These are phyloP conservation scores for Phialocephala sp. DNA, from an alignment of 2,329 filamentous ascomycete species.

Conservation along the genomic window DNA sequence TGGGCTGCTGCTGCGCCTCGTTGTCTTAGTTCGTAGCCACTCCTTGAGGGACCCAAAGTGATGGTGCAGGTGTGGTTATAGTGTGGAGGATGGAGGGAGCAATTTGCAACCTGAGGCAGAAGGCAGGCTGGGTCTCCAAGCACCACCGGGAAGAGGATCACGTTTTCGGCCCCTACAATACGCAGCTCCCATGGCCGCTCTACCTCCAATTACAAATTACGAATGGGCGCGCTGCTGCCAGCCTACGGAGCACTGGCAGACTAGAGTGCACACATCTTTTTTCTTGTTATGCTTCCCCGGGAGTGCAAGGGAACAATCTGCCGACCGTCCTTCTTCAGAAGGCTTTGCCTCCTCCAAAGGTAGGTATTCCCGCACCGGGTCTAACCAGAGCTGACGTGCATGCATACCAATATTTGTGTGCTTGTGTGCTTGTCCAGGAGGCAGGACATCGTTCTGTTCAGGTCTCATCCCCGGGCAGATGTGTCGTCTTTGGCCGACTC, in stretches of 20 bases:
- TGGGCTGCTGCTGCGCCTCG: neutral
- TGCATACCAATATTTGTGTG: slow-evolving; percentile 2
- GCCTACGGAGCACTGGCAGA: neutral
- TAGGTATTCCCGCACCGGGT: neutral
- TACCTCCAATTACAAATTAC: neutral
- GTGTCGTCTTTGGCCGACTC: neutral
- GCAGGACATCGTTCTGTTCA: neutral
- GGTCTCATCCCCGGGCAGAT: neutral
- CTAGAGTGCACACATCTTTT: neutral
- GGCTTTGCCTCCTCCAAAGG: neutral
- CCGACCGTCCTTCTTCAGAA: neutral
- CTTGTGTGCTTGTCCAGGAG: neutral
- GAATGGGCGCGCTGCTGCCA: neutral
- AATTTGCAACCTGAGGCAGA: too few species aligned
- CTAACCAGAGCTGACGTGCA: slow-evolving; percentile 2
- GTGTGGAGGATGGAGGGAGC: neutral
- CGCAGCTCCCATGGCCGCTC: neutral
- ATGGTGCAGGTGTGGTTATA: neutral
- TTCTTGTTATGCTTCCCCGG: neutral
- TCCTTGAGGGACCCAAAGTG: neutral
- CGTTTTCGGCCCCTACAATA: neutral
- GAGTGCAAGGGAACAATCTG: neutral
- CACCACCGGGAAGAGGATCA: neutral
- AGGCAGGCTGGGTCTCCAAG: neutral
- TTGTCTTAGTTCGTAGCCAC: neutral